These are phyloP conservation scores for Metarhizium humberi DNA, from an alignment of 2,329 filamentous ascomycete genomes.

Conservation along the genomic window DNA sequence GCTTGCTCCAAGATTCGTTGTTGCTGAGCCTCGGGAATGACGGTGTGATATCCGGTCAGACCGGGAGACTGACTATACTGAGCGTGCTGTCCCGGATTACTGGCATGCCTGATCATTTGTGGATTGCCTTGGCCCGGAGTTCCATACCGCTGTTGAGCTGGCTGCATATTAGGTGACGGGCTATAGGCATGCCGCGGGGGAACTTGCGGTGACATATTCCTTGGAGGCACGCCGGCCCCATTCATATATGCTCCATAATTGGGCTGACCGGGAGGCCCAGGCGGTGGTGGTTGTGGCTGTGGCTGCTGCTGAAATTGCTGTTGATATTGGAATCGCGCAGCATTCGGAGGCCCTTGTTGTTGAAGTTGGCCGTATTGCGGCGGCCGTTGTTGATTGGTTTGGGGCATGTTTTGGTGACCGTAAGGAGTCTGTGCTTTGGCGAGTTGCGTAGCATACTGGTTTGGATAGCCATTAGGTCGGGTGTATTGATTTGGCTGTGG, in stretches of 20 bases:
- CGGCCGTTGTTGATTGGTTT: conserved; percentile 35
- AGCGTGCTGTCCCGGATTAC: conserved; percentile 19
- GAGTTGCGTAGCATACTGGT: conserved; percentile 38
- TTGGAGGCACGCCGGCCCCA: conserved; percentile 29
- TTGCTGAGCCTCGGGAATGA: conserved; percentile 40
- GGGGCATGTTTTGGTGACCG: conserved; percentile 39
- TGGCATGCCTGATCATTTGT: conserved; percentile 24
- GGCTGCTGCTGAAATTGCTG: conserved; percentile 16
- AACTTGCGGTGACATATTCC: conserved; percentile 36
- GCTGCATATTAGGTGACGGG: conserved; percentile 28
- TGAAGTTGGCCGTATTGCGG: conserved; percentile 32
- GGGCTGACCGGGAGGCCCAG: conserved; percentile 25
- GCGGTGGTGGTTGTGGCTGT: conserved; percentile 3
- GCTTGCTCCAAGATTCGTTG: conserved; percentile 42
- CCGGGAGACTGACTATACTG: conserved; percentile 25
- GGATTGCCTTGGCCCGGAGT: conserved; percentile 20
- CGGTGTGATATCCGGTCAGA: conserved; percentile 37
- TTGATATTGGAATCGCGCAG: conserved; percentile 29
- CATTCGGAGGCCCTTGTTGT: conserved; percentile 31
- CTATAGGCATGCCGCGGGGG: conserved; percentile 27
- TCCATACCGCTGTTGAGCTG: conserved; percentile 22
- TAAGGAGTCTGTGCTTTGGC: conserved; percentile 44
- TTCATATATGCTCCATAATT: conserved; percentile 32
- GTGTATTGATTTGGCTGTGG: conserved; percentile 40
- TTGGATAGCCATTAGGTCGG: conserved; percentile 37